Conservation (phyloP, 768 basidiomycete species). For the Crepidotus variabilis region DNA sequence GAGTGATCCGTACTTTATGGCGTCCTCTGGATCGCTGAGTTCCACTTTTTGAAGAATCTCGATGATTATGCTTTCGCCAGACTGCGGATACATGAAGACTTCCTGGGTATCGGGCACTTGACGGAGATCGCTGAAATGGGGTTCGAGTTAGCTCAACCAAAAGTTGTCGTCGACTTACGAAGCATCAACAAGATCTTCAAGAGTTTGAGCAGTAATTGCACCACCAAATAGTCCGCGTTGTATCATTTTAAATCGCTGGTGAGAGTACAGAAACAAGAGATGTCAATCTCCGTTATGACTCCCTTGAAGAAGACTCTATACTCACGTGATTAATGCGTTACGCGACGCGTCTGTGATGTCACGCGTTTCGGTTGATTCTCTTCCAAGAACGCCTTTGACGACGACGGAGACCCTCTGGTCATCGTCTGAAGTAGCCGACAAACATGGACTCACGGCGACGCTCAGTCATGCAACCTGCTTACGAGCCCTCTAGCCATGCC, state of each 20-base stretch:
- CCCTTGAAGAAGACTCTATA: not conserved
- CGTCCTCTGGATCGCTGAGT: constrained; percentile 48
- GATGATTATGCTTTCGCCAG: constrained; percentile 71
- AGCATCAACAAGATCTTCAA: constrained; percentile 66
- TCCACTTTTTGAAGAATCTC: constrained; percentile 81
- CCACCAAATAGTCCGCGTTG: constrained; percentile 77
- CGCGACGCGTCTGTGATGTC: constrained; percentile 28
- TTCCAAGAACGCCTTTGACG: not conserved
- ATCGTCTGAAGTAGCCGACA: not conserved
- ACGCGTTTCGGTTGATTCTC: constrained; percentile 3
- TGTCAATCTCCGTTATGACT: not conserved
- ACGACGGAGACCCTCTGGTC: not conserved
- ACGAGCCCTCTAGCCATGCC: constrained; percentile 44
- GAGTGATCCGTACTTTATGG: constrained; percentile 55
- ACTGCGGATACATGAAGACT: constrained; percentile 75
- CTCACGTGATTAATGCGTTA: constrained; percentile 16
- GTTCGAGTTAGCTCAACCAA: too few relatives aligned
- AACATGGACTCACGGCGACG: constrained; percentile 51
- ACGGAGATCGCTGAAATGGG: constrained; percentile 45
- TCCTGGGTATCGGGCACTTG: constrained; percentile 96
- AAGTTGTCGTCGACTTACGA: constrained; percentile 54
- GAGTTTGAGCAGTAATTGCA: constrained; percentile 65
- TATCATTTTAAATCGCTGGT: constrained; percentile 12
- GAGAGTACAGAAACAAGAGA: not conserved
- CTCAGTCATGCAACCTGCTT: constrained; percentile 52